Evolutionary conservation across 495 filamentous ascomycete genomes (phyloP), one percentile per base, ranked within the genome.

Genomic region (Rostrohypoxylon terebratum): DNA sequence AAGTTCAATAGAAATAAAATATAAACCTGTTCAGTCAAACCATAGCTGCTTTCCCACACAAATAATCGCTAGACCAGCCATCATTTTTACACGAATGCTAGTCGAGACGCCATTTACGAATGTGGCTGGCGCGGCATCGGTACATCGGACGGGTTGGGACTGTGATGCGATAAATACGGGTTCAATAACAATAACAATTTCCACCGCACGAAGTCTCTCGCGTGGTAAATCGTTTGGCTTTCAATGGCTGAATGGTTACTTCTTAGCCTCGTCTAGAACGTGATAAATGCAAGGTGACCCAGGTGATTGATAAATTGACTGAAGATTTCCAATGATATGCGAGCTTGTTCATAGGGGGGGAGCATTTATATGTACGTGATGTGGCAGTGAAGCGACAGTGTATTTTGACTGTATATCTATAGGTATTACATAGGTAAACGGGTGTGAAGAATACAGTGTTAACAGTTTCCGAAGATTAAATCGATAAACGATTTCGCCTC

Each of bases 191-290:
- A 47, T 60, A 57, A 20, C 16, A 7, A 42, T 63, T 20, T 28
- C 45, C 9, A 40, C 21, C 23, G 44, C 25, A 61, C 69, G 59
- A 57, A 61, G 28, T 63, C 60, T 47, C 47, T 61, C 65, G 34
- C 60, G 70, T 73, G 70, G 70, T 60, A 18, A 47, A 61, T 59
- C 47, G 50, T 54, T 69, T 69, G 62, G 71, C 44, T 74, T 14
- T 45, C 58, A 69, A 59, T 68, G 33, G 50, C 3, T 8, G 28
- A 69, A 59, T 68, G 33, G 50, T 4, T 8, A 18, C 6, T 9
- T 16, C 25, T 21, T 20, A 48, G 28, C 21, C 51, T 25, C 34
- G 38, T 58, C 66, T 47, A 57, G 50, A 62, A 45, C 59, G 25
- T 34, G 38, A 31, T 54, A 50, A 69, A 69, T 63, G 66, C 59